Percentiles rank a stretch among this genome's conserved stretches.
These are phyloP conservation scores for Claviceps spartinae DNA, from an alignment of 2,329 filamentous ascomycete genomes.

Conservation along the genomic window DNA sequence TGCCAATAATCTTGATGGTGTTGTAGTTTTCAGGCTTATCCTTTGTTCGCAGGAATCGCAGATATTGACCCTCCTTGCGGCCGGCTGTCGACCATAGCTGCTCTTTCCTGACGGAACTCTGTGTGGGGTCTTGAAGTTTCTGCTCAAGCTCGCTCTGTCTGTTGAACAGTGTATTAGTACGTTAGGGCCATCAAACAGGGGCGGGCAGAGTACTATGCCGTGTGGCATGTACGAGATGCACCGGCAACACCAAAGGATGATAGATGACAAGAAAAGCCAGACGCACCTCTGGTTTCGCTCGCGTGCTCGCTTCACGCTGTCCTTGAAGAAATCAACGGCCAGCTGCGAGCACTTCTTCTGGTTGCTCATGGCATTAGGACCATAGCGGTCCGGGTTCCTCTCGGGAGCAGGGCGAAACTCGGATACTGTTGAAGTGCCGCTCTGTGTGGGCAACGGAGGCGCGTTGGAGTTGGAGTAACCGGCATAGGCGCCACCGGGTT, in stretches of 20 bases:
- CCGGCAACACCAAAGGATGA: neutral
- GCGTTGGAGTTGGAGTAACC: conserved; percentile 43
- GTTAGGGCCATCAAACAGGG: neutral
- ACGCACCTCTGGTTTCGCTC: conserved; percentile 83
- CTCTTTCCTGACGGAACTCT: conserved; percentile 64
- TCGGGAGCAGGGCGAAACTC: conserved; percentile 71
- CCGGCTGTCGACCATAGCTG: conserved; percentile 76
- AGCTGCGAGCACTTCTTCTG: conserved; percentile 56
- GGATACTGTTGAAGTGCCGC: conserved; percentile 43
- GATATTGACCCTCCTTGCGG: conserved; percentile 79
- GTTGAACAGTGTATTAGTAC: conserved; percentile 1
- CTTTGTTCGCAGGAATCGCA: conserved; percentile 86
- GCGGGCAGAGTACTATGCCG: neutral
- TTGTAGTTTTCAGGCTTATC: conserved; percentile 90
- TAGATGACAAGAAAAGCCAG: neutral
- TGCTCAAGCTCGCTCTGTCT: conserved; percentile 89
- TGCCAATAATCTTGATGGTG: conserved; percentile 95
- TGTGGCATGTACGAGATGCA: neutral
- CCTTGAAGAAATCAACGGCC: conserved; percentile 91
- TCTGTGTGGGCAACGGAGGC: conserved; percentile 50
- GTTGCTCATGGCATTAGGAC: conserved; percentile 50
- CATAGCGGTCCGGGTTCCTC: conserved; percentile 57
- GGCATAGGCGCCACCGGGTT: conserved; percentile 48
- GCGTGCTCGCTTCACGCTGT: conserved; percentile 89
- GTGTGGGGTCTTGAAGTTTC: conserved; percentile 63